phyloP scores from a whole-genome alignment of 257 asterid genomes.

The Lantana camara region DNA sequence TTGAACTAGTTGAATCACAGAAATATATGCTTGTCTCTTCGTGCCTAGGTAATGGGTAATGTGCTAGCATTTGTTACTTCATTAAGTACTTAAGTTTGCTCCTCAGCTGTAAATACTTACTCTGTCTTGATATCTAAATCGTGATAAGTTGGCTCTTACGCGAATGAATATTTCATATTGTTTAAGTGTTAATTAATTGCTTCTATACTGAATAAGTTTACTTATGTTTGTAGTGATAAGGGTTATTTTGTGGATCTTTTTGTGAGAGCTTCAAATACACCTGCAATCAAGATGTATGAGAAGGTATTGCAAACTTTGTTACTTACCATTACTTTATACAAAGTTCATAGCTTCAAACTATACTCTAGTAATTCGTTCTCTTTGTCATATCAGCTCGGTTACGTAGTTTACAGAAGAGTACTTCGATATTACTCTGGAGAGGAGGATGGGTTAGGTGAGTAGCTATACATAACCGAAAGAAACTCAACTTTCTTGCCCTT shows the following conservation, averaged over 20 bases:
- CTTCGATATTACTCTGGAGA: conserved; percentile 96
- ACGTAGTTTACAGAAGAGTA: conserved; percentile 85
- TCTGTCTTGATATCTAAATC: conserved; percentile 4
- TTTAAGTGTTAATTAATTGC: background rate
- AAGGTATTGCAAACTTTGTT: conserved; percentile 54
- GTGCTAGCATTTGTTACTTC: conserved; percentile 11
- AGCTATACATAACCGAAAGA: conserved; percentile 11
- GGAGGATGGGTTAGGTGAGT: conserved; percentile 95
- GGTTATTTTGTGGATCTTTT: conserved; percentile 96
- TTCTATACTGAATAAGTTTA: conserved; percentile 17
- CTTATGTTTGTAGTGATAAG: conserved; percentile 62
- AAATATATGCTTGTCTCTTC: conserved; percentile 1
- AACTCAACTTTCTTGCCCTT: background rate
- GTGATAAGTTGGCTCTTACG: background rate
- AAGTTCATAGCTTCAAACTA: background rate
- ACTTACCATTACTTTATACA: background rate
- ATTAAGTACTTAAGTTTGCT: background rate
- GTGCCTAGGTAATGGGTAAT: background rate
- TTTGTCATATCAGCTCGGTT: conserved; percentile 66
- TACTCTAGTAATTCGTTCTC: background rate
- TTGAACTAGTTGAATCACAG: background rate
- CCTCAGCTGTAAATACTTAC: background rate
- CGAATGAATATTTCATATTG: background rate
- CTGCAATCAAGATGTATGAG: conserved; percentile 99
- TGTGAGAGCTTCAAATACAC: conserved; percentile 94